Evolutionary conservation across 768 basidiomycete genomes (phyloP).

Genomic region (Amanita rimosa): DNA sequence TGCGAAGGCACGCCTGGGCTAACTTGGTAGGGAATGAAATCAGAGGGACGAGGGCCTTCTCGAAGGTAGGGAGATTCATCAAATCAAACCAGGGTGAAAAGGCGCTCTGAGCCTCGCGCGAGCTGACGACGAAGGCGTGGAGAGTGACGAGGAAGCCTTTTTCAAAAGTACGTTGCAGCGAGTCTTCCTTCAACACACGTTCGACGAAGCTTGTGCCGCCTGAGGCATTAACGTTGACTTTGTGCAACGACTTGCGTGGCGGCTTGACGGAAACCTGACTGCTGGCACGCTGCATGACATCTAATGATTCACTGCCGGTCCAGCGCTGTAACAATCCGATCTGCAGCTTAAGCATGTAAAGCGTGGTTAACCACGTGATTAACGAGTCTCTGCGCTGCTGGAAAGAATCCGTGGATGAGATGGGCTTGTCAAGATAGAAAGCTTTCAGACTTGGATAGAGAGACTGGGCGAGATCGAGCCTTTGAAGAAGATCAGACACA

Average conservation of each 20-base stretch:
- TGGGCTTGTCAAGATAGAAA: constrained; percentile 67
- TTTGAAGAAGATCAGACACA: constrained; percentile 55
- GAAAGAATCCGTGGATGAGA: constrained; percentile 54
- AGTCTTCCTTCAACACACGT: constrained; percentile 89
- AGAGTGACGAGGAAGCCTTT: constrained; percentile 83
- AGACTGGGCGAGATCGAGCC: constrained; percentile 73
- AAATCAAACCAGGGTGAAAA: constrained; percentile 65
- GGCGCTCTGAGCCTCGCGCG: constrained; percentile 79
- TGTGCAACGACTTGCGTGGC: constrained; percentile 14
- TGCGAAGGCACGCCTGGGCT: constrained; percentile 81
- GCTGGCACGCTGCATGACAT: constrained; percentile 72
- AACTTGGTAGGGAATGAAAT: constrained; percentile 96
- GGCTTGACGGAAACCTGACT: constrained; percentile 39
- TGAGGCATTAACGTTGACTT: constrained; percentile 18
- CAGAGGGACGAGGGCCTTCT: constrained; percentile 78
- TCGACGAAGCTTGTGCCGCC: constrained; percentile 87
- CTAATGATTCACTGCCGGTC: constrained; percentile 89
- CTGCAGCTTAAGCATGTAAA: constrained; percentile 74
- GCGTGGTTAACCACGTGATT: constrained; percentile 86
- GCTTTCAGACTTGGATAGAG: constrained; percentile 81
- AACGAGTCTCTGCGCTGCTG: constrained; percentile 82
- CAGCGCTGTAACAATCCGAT: constrained; percentile 75
- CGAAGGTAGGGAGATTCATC: constrained; percentile 89
- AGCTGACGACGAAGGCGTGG: constrained; percentile 73
- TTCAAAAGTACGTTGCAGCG: constrained; percentile 91